A percentile compares a stretch with the other conserved stretches of the same genome.
Evolutionary conservation across 805 yeast species (phyloP).

Genomic region (Candida dajiaensis): DNA sequence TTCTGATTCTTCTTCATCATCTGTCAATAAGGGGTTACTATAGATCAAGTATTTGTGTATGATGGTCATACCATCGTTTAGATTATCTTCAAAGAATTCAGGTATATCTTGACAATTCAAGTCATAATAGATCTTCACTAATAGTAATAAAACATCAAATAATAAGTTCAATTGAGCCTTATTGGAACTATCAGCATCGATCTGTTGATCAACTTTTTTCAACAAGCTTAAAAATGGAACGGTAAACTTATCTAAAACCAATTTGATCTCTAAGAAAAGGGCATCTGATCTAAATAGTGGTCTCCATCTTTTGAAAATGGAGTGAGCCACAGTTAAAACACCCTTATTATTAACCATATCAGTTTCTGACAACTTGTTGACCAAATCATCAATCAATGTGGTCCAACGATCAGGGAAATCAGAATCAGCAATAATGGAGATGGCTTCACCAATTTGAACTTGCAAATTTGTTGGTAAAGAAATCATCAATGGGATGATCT

Average conservation of each 20-base stretch:
- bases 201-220: slow-evolving; percentile 58
- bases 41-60: slow-evolving; percentile 76
- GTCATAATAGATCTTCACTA: slow-evolving; percentile 83
- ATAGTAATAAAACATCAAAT: slow-evolving; percentile 63
- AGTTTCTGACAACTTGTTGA: slow-evolving; percentile 52
- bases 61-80: slow-evolving; percentile 69
- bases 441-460: slow-evolving; percentile 91
- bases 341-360: slow-evolving; percentile 77
- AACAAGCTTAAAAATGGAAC: slow-evolving; percentile 72
- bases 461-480: slow-evolving; percentile 73
- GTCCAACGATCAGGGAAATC: slow-evolving; percentile 95
- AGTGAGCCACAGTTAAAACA: slow-evolving; percentile 86
- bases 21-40: slow-evolving; percentile 46
- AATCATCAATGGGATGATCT: slow-evolving; percentile 84
- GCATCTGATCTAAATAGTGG: slow-evolving; percentile 90
- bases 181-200: slow-evolving; percentile 41
- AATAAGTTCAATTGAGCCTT: slow-evolving; percentile 47
- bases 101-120: slow-evolving; percentile 97
- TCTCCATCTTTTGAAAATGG: slow-evolving; percentile 95
- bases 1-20: slow-evolving; percentile 59
- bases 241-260: slow-evolving; percentile 80
- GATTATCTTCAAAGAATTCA: slow-evolving; percentile 92
- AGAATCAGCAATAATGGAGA: slow-evolving; percentile 87
- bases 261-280: slow-evolving; percentile 76
- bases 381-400: slow-evolving; percentile 65